Conservation (phyloP, 2,329 filamentous ascomycete species). For the Aspergillus intermedius region DNA sequence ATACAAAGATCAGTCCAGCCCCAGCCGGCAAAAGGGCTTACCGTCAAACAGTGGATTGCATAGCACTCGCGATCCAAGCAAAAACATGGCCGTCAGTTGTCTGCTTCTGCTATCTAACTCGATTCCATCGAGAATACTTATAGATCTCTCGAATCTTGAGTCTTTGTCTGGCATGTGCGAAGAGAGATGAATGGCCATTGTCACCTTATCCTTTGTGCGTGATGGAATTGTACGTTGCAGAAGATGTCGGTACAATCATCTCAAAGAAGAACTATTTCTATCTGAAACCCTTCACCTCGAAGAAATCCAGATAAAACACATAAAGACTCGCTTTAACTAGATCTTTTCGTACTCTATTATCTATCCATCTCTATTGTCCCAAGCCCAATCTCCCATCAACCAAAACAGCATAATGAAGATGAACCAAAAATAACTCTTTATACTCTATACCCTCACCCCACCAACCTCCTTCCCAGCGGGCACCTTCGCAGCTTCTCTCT, state of each 20-base stretch:
- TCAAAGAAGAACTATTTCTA: background rate
- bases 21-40: background rate
- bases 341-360: background rate
- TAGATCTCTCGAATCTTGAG: background rate
- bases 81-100: too few relatives aligned
- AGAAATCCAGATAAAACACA: background rate
- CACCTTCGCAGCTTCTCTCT: conserved; percentile 29
- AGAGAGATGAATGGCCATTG: background rate
- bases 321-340: too few relatives aligned
- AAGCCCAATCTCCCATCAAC: background rate
- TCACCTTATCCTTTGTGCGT: background rate
- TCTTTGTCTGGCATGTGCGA: background rate
- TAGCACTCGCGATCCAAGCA: background rate
- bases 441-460: conserved; percentile 17
- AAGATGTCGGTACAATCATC: too few relatives aligned
- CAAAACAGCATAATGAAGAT: background rate
- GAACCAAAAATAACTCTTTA: background rate
- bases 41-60: background rate
- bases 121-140: too few relatives aligned
- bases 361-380: background rate
- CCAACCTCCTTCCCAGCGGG: conserved; percentile 26
- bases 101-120: too few relatives aligned
- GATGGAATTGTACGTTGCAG: too few relatives aligned
- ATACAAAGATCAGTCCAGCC: background rate
- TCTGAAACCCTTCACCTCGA: background rate